Conservation (phyloP, 331 rosid species). For the Spiraea crenata region DNA sequence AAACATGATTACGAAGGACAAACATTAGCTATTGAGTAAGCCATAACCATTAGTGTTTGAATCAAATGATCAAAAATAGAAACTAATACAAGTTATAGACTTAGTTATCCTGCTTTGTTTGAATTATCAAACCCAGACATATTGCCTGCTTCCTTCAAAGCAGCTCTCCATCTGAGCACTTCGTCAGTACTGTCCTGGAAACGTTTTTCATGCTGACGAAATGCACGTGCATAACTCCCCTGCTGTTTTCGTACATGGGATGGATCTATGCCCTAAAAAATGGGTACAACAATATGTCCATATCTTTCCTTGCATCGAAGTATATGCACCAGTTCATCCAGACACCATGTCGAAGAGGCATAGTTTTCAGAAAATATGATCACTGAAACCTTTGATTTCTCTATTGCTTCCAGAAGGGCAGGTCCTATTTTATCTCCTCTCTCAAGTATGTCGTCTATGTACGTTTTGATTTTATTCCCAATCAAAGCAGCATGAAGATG, state of each 20-base stretch:
- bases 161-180: not conserved
- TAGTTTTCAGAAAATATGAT: slow-evolving; percentile 14
- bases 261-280: not conserved
- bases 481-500: not conserved
- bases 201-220: not conserved
- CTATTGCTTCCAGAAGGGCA: not conserved
- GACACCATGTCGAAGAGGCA: slow-evolving; percentile 20
- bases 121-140: not conserved
- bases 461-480: not conserved
- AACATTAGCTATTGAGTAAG: not conserved
- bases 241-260: not conserved
- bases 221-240: not conserved
- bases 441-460: not conserved
- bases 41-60: too few relatives aligned
- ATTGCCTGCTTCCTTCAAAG: not conserved
- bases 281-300: not conserved
- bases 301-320: not conserved
- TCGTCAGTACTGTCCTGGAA: fast-evolving
- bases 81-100: not conserved
- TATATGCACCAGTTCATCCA: slow-evolving; percentile 3
- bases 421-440: not conserved
- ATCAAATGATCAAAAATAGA: not conserved
- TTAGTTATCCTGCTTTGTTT: not conserved
- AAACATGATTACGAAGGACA: not conserved
- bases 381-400: not conserved